These are phyloP conservation scores for Tricharina praecox DNA, from an alignment of 495 filamentous ascomycete genomes.

Conservation along the genomic window DNA sequence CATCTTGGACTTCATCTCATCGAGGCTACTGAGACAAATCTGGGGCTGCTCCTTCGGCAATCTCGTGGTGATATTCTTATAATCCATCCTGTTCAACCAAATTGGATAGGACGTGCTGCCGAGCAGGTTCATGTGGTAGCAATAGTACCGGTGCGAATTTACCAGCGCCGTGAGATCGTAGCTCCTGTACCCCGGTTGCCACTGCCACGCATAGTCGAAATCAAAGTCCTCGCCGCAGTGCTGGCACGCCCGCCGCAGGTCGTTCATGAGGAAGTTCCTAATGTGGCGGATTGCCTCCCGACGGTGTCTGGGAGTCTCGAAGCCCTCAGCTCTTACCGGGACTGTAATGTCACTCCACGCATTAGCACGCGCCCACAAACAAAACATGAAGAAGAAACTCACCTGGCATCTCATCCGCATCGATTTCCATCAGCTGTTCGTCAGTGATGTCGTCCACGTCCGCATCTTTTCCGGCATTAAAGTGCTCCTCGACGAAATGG, in stretches of 20 bases:
- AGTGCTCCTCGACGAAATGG: no score
- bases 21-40: not conserved
- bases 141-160: not conserved
- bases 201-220: not conserved
- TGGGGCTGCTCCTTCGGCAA: not conserved
- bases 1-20: not conserved
- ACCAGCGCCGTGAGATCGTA: not conserved
- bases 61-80: not conserved
- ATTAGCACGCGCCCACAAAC: no score
- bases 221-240: conserved; percentile 1
- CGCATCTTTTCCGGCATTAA: no score
- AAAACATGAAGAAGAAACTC: no score
- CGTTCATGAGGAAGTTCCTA: conserved; percentile 3
- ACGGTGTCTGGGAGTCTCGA: no score
- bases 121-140: not conserved
- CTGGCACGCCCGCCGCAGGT: not conserved
- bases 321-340: no score
- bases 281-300: no score
- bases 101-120: not conserved
- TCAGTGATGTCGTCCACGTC: no score
- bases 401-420: no score
- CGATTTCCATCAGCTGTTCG: no score
- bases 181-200: not conserved
- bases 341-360: no score
- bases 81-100: not conserved